Evolutionary conservation across 345 rosid species (phyloP).

Genomic region (Eucalyptus rudis): DNA sequence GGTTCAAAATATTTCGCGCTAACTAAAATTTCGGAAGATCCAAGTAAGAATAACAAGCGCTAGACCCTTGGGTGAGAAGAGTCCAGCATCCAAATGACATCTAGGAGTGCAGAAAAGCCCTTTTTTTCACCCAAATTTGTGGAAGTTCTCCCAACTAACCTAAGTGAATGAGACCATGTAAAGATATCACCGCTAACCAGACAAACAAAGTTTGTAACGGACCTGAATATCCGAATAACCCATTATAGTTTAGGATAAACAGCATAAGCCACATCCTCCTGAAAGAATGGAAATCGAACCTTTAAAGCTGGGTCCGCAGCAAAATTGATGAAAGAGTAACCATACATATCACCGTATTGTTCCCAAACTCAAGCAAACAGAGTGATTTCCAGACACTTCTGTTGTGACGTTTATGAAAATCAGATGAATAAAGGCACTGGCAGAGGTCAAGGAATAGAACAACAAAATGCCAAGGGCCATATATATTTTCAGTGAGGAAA

Average conservation of each 20-base stretch:
- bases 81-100: not conserved
- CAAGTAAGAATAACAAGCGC: not conserved
- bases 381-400: not conserved
- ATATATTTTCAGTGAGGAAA: not conserved
- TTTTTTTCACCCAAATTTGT: not conserved
- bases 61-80: not conserved
- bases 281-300: not conserved
- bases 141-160: not conserved
- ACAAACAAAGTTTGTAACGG: not conserved
- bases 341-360: not conserved
- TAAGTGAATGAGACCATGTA: not conserved
- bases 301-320: not conserved
- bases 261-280: not conserved
- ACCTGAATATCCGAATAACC: not conserved
- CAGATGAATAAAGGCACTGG: not conserved
- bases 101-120: not conserved
- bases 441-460: not conserved
- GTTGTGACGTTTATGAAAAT: not conserved
- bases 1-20: not conserved
- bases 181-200: not conserved
- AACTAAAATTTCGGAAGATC: not conserved
- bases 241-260: not conserved
- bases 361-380: not conserved
- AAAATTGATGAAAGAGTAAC: not conserved
- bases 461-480: not conserved